Evolutionary conservation across 2,329 filamentous ascomycete species (phyloP).

Genomic region (Scytalidium lignicola): DNA sequence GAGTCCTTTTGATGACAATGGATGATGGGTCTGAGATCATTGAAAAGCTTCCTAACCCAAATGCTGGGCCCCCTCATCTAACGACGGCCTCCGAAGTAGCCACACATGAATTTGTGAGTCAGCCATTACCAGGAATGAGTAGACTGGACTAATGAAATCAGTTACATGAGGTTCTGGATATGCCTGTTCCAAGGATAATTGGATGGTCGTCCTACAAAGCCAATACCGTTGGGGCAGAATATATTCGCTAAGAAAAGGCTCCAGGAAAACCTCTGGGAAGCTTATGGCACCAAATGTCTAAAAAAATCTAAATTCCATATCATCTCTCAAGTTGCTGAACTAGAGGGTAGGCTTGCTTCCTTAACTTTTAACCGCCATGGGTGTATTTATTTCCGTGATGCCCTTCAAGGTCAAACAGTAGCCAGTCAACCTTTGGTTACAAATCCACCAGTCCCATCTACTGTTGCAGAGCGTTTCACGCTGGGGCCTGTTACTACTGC

Average conservation of each 20-base stretch:
- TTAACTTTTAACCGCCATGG: constrained; percentile 22
- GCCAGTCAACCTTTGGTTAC: no score
- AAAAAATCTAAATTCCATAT: constrained; percentile 20
- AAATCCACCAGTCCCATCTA: no score
- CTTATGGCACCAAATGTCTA: constrained; percentile 24
- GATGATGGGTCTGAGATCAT: constrained; percentile 7
- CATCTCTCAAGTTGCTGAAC: constrained; percentile 21
- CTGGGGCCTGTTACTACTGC: constrained; percentile 12
- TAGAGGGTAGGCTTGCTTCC: constrained; percentile 22
- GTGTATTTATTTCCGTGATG: constrained; percentile 11
- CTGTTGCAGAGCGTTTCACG: constrained; percentile 5
- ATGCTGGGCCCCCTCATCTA: constrained; percentile 6
- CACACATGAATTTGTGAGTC: constrained; percentile 10
- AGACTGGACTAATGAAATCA: not conserved
- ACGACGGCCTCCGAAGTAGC: constrained; percentile 12
- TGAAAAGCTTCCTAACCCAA: constrained; percentile 8
- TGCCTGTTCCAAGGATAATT: constrained; percentile 13
- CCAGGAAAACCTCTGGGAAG: constrained; percentile 23
- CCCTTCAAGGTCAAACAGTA: no score
- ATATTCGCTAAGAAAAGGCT: constrained; percentile 24
- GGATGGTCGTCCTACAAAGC: constrained; percentile 10
- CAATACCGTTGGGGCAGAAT: constrained; percentile 16
- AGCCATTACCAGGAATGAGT: constrained; percentile 4
- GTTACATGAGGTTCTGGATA: constrained; percentile 11
- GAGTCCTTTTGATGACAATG: constrained; percentile 9